These are phyloP conservation scores for Priceomyces melissophilus DNA, from an alignment of 805 yeast genomes.

Conservation along the genomic window DNA sequence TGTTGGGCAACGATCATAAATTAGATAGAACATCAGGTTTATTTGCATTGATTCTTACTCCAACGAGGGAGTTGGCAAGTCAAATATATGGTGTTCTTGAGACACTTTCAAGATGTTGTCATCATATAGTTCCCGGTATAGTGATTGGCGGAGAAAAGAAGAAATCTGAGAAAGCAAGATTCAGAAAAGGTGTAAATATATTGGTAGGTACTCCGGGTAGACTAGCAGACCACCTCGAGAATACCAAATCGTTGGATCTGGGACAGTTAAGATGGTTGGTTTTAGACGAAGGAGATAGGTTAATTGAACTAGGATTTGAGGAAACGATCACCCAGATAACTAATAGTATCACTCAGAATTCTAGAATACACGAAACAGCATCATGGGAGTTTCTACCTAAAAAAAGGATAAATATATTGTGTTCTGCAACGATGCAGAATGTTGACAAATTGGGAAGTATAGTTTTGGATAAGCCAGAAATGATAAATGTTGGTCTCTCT, in stretches of 20 bases:
- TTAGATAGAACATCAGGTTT: constrained; percentile 70
- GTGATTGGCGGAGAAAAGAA: constrained; percentile 99
- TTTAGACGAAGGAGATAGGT: constrained; percentile 93
- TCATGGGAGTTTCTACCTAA: constrained; percentile 60
- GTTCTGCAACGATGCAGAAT: constrained; percentile 91
- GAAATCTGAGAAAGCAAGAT: constrained; percentile 91
- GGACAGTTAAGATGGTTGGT: constrained; percentile 81
- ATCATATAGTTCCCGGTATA: constrained; percentile 88
- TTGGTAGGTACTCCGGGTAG: constrained; percentile 98
- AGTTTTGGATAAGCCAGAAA: constrained; percentile 68
- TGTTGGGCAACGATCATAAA: constrained; percentile 44
- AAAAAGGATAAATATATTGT: constrained; percentile 71
- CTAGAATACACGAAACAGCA: constrained; percentile 35
- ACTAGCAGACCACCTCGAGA: constrained; percentile 88
- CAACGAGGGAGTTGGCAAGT: constrained; percentile 91
- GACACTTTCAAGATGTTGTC: constrained; percentile 68
- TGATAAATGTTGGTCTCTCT: constrained; percentile 46
- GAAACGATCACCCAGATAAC: constrained; percentile 83
- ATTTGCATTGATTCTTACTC: constrained; percentile 84
- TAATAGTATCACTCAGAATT: constrained; percentile 47
- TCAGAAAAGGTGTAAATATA: constrained; percentile 92
- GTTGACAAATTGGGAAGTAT: constrained; percentile 80
- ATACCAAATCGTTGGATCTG: constrained; percentile 72
- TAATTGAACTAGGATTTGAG: constrained; percentile 95
- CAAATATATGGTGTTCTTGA: constrained; percentile 86